Percentiles rank a stretch among this genome's conserved stretches.
These are phyloP conservation scores for Tirmania nivea DNA, from an alignment of 495 filamentous ascomycete genomes.

Conservation along the genomic window DNA sequence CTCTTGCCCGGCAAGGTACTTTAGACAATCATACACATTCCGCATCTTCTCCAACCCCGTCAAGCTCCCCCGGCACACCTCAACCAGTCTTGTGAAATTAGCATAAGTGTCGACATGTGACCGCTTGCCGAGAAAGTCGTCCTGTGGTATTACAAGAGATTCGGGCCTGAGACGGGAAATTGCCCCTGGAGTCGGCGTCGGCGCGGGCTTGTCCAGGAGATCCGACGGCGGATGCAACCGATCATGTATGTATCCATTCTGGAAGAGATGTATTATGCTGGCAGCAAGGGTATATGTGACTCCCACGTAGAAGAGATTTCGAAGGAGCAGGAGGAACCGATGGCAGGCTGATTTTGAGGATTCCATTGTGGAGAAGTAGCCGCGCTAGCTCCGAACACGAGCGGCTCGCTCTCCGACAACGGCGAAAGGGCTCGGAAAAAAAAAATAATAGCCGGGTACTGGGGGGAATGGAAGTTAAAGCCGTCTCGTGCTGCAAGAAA, in stretches of 20 bases:
- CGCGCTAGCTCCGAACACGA: no score
- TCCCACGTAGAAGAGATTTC: slow-evolving; percentile 22
- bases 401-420: no score
- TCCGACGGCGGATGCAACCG: no score
- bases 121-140: slow-evolving; percentile 29
- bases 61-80: slow-evolving; percentile 29
- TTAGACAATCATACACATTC: slow-evolving; percentile 31
- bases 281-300: slow-evolving; percentile 20
- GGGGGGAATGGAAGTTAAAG: no score
- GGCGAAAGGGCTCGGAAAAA: no score
- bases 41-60: slow-evolving; percentile 30
- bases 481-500: no score
- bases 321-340: slow-evolving; percentile 20
- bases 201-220: no score
- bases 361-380: neutral
- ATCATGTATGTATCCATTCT: slow-evolving; percentile 11
- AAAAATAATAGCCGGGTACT: no score
- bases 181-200: no score
- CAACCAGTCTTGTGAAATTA: slow-evolving; percentile 28
- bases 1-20: slow-evolving; percentile 27
- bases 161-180: neutral
- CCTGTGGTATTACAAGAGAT: slow-evolving; percentile 12
- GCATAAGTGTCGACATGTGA: slow-evolving; percentile 31
- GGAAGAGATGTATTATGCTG: slow-evolving; percentile 16
- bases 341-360: slow-evolving; percentile 7